Conservation (phyloP, 2,329 filamentous ascomycete genomes). For the Cladorrhinum sp. region DNA sequence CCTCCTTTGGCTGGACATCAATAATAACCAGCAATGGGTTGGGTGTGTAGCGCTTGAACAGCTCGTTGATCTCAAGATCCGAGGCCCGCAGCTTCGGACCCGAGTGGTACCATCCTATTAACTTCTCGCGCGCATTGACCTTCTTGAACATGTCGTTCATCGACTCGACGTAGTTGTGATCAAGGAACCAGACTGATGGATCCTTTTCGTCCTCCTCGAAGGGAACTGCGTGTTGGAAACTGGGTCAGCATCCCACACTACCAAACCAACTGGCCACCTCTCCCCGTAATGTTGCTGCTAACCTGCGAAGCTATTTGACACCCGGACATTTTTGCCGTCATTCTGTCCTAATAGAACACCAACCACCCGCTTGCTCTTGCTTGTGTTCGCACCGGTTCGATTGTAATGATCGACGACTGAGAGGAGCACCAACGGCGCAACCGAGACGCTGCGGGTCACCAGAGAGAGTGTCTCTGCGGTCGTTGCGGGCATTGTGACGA, state of each 20-base stretch:
- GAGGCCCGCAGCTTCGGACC: conserved; percentile 95
- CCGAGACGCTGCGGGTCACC: conserved; percentile 90
- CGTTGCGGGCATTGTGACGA: conserved; percentile 76
- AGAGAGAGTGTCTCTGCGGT: conserved; percentile 95
- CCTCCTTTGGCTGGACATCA: conserved; percentile 96
- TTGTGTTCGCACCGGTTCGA: conserved; percentile 83
- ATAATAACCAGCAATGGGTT: conserved; percentile 97
- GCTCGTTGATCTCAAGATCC: conserved; percentile 97
- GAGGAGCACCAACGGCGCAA: conserved; percentile 95
- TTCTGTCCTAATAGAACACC: conserved; percentile 94
- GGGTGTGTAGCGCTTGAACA: conserved; percentile 98
- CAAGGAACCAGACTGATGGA: conserved; percentile 96
- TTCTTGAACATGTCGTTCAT: conserved; percentile 99
- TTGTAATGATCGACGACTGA: conserved; percentile 99
- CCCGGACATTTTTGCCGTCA: conserved; percentile 90
- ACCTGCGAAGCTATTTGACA: conserved; percentile 99
- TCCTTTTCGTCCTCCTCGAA: conserved; percentile 99
- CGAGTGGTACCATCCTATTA: conserved; percentile 99
- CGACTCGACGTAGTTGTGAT: conserved; percentile 98
- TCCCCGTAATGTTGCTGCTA: conserved; percentile 33
- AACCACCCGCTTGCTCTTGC: conserved; percentile 79
- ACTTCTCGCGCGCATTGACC: conserved; percentile 96
- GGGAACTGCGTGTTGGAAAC: conserved; percentile 60
- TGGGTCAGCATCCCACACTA: conserved; percentile 10
- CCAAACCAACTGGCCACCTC: neutral